phyloP scores from a whole-genome alignment of 2,329 filamentous ascomycete genomes.

The Ceratocystis smalleyi region DNA sequence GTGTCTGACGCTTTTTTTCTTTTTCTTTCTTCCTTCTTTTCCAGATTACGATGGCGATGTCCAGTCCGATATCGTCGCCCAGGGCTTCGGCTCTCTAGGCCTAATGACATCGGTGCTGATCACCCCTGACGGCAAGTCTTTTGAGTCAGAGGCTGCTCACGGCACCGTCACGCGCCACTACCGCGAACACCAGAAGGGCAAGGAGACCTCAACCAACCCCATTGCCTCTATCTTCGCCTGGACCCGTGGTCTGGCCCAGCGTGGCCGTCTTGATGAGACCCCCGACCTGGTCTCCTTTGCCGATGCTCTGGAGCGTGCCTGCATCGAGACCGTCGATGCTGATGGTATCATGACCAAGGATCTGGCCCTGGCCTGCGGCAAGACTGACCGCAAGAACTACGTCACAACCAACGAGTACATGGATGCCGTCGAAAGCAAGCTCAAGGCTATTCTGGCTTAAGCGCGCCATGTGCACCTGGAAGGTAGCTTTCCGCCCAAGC shows the following conservation, averaged over 20 bases:
- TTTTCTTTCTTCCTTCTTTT: neutral
- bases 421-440: slow-evolving; percentile 74
- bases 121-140: slow-evolving; percentile 91
- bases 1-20: neutral
- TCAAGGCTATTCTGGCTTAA: slow-evolving; percentile 52
- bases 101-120: slow-evolving; percentile 97
- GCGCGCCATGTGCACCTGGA: neutral
- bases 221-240: slow-evolving; percentile 98
- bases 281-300: slow-evolving; percentile 84
- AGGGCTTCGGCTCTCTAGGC: slow-evolving; percentile 93
- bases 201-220: slow-evolving; percentile 93
- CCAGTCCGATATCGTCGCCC: slow-evolving; percentile 94
- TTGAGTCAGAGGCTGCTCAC: slow-evolving; percentile 94
- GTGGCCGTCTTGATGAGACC: slow-evolving; percentile 83
- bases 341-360: slow-evolving; percentile 99
- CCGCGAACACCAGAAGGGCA: slow-evolving; percentile 96
- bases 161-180: slow-evolving; percentile 97
- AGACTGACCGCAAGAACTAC: slow-evolving; percentile 68
- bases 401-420: slow-evolving; percentile 89
- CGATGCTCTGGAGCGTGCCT: slow-evolving; percentile 80
- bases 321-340: slow-evolving; percentile 81
- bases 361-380: slow-evolving; percentile 83
- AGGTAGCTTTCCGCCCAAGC: neutral
- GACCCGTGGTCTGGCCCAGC: slow-evolving; percentile 87
- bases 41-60: slow-evolving; percentile 97